These are phyloP conservation scores for Asparagopsis taxiformis DNA, from an alignment of 31 red algal species.

Conservation along the genomic window DNA sequence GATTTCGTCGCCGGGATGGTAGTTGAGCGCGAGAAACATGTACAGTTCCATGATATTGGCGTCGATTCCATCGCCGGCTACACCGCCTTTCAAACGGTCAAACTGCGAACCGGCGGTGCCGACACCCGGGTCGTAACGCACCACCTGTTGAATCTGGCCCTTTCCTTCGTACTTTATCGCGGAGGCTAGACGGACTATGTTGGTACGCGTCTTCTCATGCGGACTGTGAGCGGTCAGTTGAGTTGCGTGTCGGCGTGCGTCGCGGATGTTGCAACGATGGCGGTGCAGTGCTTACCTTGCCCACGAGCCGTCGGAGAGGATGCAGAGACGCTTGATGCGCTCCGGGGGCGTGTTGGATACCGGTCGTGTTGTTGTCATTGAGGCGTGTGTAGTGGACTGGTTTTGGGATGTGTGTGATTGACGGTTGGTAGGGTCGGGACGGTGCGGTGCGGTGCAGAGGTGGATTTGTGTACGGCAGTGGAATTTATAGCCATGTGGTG, in stretches of 20 bases:
- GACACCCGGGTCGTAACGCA: not conserved
- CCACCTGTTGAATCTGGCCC: not conserved
- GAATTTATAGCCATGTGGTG: no score
- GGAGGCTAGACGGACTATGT: not conserved
- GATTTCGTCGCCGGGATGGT: constrained; percentile 6
- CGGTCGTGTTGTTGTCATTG: no score
- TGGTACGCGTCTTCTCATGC: not conserved
- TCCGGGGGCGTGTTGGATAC: no score
- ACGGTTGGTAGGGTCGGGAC: no score
- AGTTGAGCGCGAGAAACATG: constrained; percentile 1
- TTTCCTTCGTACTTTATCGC: not conserved
- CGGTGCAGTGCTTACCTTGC: not conserved
- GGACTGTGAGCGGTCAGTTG: not conserved
- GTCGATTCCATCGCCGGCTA: not conserved
- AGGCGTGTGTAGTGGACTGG: no score
- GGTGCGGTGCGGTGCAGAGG: no score
- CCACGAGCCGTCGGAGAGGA: not conserved
- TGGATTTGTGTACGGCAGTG: no score
- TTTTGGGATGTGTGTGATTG: no score
- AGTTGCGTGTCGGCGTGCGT: not conserved
- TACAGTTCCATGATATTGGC: constrained; percentile 11
- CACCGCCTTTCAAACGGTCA: not conserved
- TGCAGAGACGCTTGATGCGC: not conserved
- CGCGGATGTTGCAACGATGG: not conserved
- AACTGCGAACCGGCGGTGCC: not conserved